phyloP scores from a whole-genome alignment of 495 filamentous ascomycete genomes.

The Penicillium verhagenii region DNA sequence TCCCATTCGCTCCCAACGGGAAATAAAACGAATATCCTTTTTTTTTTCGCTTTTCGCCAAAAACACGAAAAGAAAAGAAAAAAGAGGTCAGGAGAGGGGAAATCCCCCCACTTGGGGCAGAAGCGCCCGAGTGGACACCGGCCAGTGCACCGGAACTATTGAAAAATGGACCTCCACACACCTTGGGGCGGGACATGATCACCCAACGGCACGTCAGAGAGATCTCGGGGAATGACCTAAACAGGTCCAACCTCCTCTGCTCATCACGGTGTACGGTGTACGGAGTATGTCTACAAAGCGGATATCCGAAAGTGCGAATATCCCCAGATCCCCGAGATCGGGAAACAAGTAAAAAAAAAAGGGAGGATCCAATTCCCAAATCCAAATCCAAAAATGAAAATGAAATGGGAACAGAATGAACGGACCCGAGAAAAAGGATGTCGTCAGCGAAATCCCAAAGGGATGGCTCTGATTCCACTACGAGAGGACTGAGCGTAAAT shows the following conservation, averaged over 20 bases:
- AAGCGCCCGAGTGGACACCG: conserved; percentile 5
- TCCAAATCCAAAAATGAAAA: too few relatives aligned
- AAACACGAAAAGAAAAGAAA: not conserved
- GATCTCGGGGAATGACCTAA: not conserved
- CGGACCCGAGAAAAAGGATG: not conserved
- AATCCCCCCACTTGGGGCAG: not conserved
- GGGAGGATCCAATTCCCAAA: not conserved
- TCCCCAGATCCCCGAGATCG: too few relatives aligned
- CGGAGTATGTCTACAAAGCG: too few relatives aligned
- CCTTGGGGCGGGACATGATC: conserved; percentile 8
- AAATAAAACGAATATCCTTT: not conserved
- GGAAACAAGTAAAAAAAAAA: not conserved
- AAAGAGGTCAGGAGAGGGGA: not conserved
- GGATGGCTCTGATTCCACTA: not conserved
- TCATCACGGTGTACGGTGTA: too few relatives aligned
- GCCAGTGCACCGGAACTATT: conserved; percentile 18
- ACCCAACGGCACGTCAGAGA: conserved; percentile 14
- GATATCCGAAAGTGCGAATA: too few relatives aligned
- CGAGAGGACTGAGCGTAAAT: conserved; percentile 12
- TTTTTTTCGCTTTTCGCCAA: too few relatives aligned
- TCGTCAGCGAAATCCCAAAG: not conserved
- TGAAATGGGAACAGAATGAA: too few relatives aligned
- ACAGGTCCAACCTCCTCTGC: not conserved
- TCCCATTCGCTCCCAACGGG: not conserved
- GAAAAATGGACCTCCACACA: conserved; percentile 17